Evolutionary conservation across 1,139 yeast genomes (phyloP).

Genomic region (Yamadazyma triangularis): DNA sequence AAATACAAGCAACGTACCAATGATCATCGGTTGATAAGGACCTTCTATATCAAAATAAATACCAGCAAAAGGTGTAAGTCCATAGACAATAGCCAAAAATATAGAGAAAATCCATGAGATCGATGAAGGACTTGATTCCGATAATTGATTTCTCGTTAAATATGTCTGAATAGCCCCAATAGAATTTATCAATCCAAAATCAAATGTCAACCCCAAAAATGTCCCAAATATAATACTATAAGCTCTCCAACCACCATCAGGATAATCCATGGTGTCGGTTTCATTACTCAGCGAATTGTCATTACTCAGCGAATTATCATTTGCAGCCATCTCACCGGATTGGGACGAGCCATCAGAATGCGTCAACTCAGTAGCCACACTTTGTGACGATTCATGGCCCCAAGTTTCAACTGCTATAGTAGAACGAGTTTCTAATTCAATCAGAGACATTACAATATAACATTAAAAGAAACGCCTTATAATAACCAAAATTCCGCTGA

Average conservation of each 20-base stretch:
- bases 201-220: conserved; percentile 50
- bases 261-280: conserved; percentile 42
- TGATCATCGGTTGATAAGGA: conserved; percentile 21
- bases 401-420: too few species aligned
- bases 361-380: too few species aligned
- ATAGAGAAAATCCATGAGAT: conserved; percentile 43
- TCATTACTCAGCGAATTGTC: too few species aligned
- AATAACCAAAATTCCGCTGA: too few species aligned
- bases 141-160: conserved; percentile 48
- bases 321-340: too few species aligned
- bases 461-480: too few species aligned
- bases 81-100: conserved; percentile 28
- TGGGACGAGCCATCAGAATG: too few species aligned
- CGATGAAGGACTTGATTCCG: conserved; percentile 34
- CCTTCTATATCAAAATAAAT: conserved; percentile 35
- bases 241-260: conserved; percentile 61
- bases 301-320: too few species aligned
- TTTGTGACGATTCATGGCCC: too few species aligned
- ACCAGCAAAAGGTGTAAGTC: conserved; percentile 31
- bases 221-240: conserved; percentile 61
- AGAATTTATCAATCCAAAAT: conserved; percentile 57
- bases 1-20: conserved; percentile 23
- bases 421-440: too few species aligned
- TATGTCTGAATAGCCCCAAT: conserved; percentile 63
- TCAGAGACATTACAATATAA: too few species aligned